phyloP scores from a whole-genome alignment of 352 stramenopile genomes.

The Globisporangium paroecandrum region DNA sequence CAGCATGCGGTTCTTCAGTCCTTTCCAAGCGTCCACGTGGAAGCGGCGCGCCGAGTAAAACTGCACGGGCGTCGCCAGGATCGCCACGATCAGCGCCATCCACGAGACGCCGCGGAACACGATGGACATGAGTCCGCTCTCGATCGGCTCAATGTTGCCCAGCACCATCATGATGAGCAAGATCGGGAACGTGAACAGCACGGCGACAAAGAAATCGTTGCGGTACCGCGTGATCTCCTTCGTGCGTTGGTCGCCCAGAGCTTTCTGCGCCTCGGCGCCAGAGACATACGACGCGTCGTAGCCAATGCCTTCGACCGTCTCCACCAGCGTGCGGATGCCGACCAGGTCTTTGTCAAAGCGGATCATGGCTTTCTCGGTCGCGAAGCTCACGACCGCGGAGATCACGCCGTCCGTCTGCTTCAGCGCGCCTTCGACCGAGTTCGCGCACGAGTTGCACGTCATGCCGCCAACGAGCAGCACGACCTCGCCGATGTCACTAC shows the following conservation, averaged over 20 bases:
- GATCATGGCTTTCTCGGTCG: constrained; percentile 82
- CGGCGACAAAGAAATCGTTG: constrained; percentile 80
- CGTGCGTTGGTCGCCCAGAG: constrained; percentile 74
- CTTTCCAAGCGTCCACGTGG: constrained; percentile 93
- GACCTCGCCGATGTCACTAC: constrained; percentile 53
- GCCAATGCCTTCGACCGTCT: constrained; percentile 87
- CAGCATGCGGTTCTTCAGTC: constrained; percentile 83
- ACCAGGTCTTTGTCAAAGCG: constrained; percentile 75
- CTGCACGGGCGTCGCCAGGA: constrained; percentile 94
- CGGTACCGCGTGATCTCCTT: constrained; percentile 80
- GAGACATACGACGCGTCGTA: constrained; percentile 85
- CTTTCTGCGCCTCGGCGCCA: constrained; percentile 66
- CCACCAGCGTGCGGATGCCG: constrained; percentile 78
- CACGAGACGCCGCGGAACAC: constrained; percentile 68
- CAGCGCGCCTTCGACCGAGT: constrained; percentile 87
- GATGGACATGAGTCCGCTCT: constrained; percentile 39
- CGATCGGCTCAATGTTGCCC: constrained; percentile 64
- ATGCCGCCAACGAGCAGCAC: constrained; percentile 82
- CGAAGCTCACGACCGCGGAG: constrained; percentile 79
- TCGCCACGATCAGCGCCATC: constrained; percentile 67
- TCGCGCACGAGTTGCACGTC: constrained; percentile 91
- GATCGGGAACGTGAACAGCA: constrained; percentile 93
- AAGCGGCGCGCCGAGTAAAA: constrained; percentile 93
- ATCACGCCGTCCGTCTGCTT: constrained; percentile 73
- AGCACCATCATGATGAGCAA: constrained; percentile 91